A percentile compares a stretch with the other conserved stretches of the same genome.
Evolutionary conservation across 345 rosid genomes (phyloP).

Genomic region (Syzygium jambos): DNA sequence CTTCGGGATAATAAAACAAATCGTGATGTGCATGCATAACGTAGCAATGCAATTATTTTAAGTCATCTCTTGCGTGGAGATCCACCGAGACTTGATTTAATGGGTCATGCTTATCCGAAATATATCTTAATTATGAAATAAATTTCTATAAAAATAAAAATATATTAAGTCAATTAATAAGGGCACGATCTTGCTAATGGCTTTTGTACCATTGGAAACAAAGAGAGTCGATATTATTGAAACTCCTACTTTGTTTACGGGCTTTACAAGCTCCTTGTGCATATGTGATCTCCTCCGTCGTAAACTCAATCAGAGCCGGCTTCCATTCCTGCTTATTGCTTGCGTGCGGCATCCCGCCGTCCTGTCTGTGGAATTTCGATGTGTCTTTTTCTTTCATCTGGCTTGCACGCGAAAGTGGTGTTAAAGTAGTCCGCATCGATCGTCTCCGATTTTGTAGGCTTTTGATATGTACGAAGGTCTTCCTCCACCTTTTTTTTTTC

Average conservation of each 20-base stretch:
- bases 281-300: background rate
- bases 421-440: background rate
- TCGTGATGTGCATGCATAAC: background rate
- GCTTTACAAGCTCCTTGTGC: background rate
- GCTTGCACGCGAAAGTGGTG: background rate
- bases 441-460: background rate
- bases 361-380: background rate
- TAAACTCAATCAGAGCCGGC: background rate
- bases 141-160: background rate
- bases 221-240: background rate
- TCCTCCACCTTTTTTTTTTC: no score
- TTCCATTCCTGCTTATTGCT: background rate
- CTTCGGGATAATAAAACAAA: background rate
- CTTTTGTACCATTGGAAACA: background rate
- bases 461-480: background rate
- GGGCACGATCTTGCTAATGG: background rate
- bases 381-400: background rate
- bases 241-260: background rate
- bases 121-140: background rate
- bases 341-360: no score
- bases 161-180: background rate
- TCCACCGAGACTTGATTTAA: background rate
- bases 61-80: background rate
- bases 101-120: background rate
- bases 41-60: background rate